Percentiles rank a stretch among this genome's conserved stretches.
phyloP scores from a whole-genome alignment of 2,329 filamentous ascomycete genomes.

The Fusarium penzigii region DNA sequence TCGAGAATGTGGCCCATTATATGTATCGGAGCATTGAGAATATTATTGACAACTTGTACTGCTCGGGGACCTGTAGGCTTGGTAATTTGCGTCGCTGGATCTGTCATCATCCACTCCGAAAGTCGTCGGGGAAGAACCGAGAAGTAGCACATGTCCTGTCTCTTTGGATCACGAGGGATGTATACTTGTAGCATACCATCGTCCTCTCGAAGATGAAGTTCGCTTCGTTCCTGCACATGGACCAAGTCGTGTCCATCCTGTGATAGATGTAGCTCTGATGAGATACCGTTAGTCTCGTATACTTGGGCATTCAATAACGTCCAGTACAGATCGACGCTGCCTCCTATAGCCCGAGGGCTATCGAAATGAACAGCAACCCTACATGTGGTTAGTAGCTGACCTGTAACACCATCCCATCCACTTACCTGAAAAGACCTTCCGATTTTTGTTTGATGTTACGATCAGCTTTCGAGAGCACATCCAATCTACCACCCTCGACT shows the following conservation, averaged over 20 bases:
- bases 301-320: conserved; percentile 17
- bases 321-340: conserved; percentile 11
- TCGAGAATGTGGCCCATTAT: conserved; percentile 19
- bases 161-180: conserved; percentile 30
- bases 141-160: conserved; percentile 32
- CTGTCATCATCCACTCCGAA: conserved; percentile 38
- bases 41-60: conserved; percentile 9
- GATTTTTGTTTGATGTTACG: conserved; percentile 33
- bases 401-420: fast-evolving
- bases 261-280: conserved; percentile 25
- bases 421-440: conserved; percentile 35
- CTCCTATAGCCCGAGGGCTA: conserved; percentile 14
- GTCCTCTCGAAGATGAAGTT: conserved; percentile 34
- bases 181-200: conserved; percentile 28
- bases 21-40: conserved; percentile 20
- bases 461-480: conserved; percentile 19
- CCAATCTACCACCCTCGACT: conserved; percentile 14
- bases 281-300: conserved; percentile 34
- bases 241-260: conserved; percentile 26
- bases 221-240: conserved; percentile 18
- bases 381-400: background rate
- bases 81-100: conserved; percentile 13
- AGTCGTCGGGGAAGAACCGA: conserved; percentile 29
- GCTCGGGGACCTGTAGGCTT: conserved; percentile 3
- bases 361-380: conserved; percentile 26